These are phyloP conservation scores for Tolypocladium ovalisporum DNA, from an alignment of 2,329 filamentous ascomycete genomes.

Conservation along the genomic window DNA sequence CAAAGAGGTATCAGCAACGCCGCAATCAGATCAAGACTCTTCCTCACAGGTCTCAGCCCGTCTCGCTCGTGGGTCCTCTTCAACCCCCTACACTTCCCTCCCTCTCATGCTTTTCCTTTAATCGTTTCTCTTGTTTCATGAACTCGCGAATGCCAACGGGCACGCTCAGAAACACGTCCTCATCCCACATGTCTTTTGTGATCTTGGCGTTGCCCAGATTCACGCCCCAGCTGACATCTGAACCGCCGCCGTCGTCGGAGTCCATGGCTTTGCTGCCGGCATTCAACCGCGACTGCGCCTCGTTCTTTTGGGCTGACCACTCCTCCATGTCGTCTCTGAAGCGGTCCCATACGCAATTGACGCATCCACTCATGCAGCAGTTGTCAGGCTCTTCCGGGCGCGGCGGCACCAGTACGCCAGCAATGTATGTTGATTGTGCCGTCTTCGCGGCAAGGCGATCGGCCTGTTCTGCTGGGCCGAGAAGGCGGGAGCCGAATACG, in stretches of 20 bases:
- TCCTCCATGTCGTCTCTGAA: conserved; percentile 89
- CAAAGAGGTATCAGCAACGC: background rate
- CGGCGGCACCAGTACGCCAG: conserved; percentile 74
- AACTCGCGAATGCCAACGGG: conserved; percentile 93
- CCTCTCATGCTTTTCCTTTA: conserved; percentile 62
- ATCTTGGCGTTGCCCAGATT: conserved; percentile 27
- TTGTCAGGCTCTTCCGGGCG: conserved; percentile 86
- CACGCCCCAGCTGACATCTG: conserved; percentile 53
- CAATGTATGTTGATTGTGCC: conserved; percentile 52
- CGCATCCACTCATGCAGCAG: conserved; percentile 98
- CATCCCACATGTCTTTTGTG: conserved; percentile 45
- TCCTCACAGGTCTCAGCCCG: background rate
- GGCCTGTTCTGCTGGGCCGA: conserved; percentile 59
- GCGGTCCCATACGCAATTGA: conserved; percentile 92
- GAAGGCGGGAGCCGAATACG: conserved; percentile 72
- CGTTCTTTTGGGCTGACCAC: conserved; percentile 57
- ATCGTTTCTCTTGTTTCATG: conserved; percentile 89
- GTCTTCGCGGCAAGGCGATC: conserved; percentile 48
- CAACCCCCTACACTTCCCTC: conserved; percentile 40
- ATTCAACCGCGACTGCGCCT: conserved; percentile 47
- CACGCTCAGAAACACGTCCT: conserved; percentile 66
- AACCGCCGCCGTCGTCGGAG: conserved; percentile 71
- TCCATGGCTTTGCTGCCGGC: conserved; percentile 50
- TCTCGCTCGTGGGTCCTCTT: background rate
- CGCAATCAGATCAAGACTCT: background rate